Evolutionary conservation across 495 filamentous ascomycete species (phyloP), one percentile per base, ranked within the genome.

Genomic region (Clavariopsis aquatica): DNA sequence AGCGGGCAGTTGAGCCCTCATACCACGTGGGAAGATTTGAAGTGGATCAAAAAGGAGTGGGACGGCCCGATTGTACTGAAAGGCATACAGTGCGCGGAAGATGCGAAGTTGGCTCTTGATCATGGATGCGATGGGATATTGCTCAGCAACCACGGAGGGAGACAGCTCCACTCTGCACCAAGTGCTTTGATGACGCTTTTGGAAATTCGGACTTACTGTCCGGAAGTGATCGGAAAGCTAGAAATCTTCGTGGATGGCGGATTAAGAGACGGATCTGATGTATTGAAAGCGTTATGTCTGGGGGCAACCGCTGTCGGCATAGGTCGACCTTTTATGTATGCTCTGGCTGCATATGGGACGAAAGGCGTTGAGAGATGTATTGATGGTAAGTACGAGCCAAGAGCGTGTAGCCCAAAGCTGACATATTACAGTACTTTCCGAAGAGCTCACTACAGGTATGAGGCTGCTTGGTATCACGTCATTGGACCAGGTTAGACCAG

Each of bases 11-110:
- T 64, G 19, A 64, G 57, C 34, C 60, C 65, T 20, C 60, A 62
- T 49, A 58, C 58, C 0, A 64, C 60, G 8, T 68, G 65, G 65
- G 52, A 62, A 23, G 65, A 68, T 59, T 17, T 69, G 38, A 19
- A n/a, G 29, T 69, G 65, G 65, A 56, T 69, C 17, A 52, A 45
- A 19, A 53, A 69, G 45, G 65, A 69, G 49, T 69, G 65, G 65
- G 55, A 52, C n/a, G 60, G 60, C 10, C 60, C 65, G 20, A 59
- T 69, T 22, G 60, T 62, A 5, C 38, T 69, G 22, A 69, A 69
- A 24, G 65, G 65, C 20, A 60, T 69, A 8, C 59, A 62, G 26
- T 64, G 52, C 24, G 65, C 65, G 6, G 65, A 69, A 24, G 65
- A 69, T 43, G 65, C 65, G 12, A 64, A 60, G 29, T 31, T 69